A percentile compares a stretch with the other conserved stretches of the same genome.
These are phyloP conservation scores for Seiridium cupressi DNA, from an alignment of 2,329 filamentous ascomycete genomes.

Conservation along the genomic window DNA sequence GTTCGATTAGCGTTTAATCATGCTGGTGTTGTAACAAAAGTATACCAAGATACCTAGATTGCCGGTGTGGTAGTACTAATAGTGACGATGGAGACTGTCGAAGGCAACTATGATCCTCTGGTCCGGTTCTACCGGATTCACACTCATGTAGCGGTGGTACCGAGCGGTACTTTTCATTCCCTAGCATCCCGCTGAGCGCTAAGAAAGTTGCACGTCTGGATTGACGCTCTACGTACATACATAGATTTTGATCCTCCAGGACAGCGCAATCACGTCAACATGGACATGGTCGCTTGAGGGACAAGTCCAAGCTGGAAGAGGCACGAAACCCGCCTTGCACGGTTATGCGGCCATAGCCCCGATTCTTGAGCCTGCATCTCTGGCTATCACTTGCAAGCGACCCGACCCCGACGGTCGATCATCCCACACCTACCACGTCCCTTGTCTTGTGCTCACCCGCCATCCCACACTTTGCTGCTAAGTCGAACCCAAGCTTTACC, in stretches of 20 bases:
- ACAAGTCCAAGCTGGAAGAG: background rate
- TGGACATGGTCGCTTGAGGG: background rate
- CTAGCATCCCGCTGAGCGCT: background rate
- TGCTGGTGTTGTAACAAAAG: background rate
- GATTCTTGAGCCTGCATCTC: background rate
- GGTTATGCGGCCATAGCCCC: background rate
- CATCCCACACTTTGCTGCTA: background rate
- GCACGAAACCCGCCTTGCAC: background rate
- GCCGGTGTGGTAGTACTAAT: background rate
- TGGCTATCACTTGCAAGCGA: background rate
- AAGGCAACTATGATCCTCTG: background rate
- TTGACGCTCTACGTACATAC: background rate
- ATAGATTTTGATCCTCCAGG: background rate
- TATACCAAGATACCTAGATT: background rate
- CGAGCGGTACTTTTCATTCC: no score
- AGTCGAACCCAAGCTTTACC: conserved; percentile 7
- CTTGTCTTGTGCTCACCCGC: background rate
- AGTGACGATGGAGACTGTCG: background rate
- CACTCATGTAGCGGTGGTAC: background rate
- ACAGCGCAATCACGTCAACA: background rate
- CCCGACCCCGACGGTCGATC: background rate
- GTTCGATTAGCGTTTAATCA: no score
- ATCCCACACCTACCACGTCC: background rate
- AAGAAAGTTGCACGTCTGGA: background rate
- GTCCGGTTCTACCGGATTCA: background rate